These are phyloP conservation scores for Colletotrichum sidae DNA, from an alignment of 2,329 filamentous ascomycete species.

Conservation along the genomic window DNA sequence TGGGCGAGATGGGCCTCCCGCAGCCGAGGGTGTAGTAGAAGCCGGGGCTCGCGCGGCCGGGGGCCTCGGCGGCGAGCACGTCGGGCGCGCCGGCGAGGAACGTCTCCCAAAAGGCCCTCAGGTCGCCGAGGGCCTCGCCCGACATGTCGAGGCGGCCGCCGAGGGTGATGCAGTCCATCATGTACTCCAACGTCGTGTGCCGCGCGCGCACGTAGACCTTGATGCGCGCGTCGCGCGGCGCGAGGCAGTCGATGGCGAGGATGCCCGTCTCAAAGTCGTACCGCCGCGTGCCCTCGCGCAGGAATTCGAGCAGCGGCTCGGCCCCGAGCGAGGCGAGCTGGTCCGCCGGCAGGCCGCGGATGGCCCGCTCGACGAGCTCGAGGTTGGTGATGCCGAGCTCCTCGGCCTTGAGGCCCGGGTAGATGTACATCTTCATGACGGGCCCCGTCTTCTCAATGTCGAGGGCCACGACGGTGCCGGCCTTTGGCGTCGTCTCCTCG, in stretches of 20 bases:
- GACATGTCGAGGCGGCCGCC: conserved; percentile 33
- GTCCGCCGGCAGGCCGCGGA: conserved; percentile 20
- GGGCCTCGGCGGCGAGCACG: conserved; percentile 23
- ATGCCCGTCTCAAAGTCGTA: conserved; percentile 35
- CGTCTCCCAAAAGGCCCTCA: conserved; percentile 27
- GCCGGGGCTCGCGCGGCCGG: conserved; percentile 26
- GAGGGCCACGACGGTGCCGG: conserved; percentile 29
- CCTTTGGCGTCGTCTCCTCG: conserved; percentile 31
- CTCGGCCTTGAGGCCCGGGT: conserved; percentile 30
- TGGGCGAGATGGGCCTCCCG: conserved; percentile 28
- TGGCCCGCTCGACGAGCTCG: conserved; percentile 26
- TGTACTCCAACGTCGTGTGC: conserved; percentile 29
- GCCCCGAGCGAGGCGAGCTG: conserved; percentile 23
- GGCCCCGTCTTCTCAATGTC: conserved; percentile 35
- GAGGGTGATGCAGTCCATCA: conserved; percentile 35
- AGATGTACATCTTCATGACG: conserved; percentile 36
- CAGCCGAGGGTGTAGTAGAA: conserved; percentile 35
- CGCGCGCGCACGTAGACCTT: conserved; percentile 32
- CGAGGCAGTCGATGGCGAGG: conserved; percentile 30
- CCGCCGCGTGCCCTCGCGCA: conserved; percentile 24
- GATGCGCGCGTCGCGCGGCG: conserved; percentile 25
- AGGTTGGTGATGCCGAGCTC: conserved; percentile 34
- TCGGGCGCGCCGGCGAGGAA: conserved; percentile 25
- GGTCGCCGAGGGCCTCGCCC: conserved; percentile 28
- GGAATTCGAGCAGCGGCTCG: conserved; percentile 22